Percentiles rank a stretch among this genome's conserved stretches.
Conservation (phyloP, 2,329 filamentous ascomycete genomes). For the Pseudopyrenochaeta lycopersici region DNA sequence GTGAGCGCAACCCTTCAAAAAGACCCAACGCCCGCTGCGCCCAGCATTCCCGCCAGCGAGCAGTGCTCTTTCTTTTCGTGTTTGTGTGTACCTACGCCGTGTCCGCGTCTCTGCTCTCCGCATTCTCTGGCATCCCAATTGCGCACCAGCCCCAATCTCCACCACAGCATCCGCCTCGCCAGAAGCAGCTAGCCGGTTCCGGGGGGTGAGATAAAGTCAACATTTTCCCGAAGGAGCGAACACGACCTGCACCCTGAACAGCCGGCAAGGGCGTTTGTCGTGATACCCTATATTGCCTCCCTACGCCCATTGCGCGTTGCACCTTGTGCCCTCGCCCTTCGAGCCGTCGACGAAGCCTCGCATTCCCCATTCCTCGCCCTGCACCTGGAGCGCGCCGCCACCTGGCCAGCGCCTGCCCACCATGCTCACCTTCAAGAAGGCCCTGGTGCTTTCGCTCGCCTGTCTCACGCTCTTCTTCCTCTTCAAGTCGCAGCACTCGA, state of each 20-base stretch:
- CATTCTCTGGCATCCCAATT: background rate
- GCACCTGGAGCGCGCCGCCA: background rate
- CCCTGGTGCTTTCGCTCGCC: slow-evolving; percentile 74
- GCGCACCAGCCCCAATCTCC: background rate
- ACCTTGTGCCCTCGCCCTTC: slow-evolving; percentile 1
- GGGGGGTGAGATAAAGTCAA: slow-evolving; percentile 10
- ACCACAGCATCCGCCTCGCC: background rate
- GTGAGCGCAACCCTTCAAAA: background rate
- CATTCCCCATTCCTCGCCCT: slow-evolving; percentile 1
- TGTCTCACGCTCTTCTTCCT: slow-evolving; percentile 75
- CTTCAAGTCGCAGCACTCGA: slow-evolving; percentile 67
- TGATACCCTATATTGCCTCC: slow-evolving; percentile 8
- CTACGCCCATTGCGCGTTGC: slow-evolving; percentile 5
- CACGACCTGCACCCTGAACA: slow-evolving; percentile 3
- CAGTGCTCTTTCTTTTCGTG: background rate
- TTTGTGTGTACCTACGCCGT: background rate
- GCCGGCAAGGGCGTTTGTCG: slow-evolving; percentile 14
- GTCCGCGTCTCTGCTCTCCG: background rate
- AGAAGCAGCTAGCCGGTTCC: slow-evolving; percentile 2
- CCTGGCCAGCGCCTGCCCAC: slow-evolving; percentile 29
- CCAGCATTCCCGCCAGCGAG: slow-evolving; percentile 2
- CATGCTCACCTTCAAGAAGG: slow-evolving; percentile 84
- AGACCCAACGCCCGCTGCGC: background rate
- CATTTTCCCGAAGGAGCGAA: slow-evolving; percentile 6
- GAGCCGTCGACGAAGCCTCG: slow-evolving; percentile 1